Evolutionary conservation across 2,329 filamentous ascomycete genomes (phyloP).

Genomic region (Cladosporium sp.): DNA sequence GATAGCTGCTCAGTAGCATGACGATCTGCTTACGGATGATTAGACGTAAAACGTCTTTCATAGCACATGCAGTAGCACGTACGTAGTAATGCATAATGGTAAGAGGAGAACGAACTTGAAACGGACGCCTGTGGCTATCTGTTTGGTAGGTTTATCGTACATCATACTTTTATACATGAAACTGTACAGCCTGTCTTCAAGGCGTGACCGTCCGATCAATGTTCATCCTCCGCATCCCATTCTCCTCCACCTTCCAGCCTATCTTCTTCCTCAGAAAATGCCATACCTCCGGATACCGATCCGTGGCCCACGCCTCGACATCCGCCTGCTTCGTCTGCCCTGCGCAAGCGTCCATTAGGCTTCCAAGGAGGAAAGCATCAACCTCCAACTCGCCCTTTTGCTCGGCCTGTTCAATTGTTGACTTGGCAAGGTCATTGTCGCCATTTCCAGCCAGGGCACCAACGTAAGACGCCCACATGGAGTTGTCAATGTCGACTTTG

Average conservation of each 20-base stretch:
- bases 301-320: conserved; percentile 68
- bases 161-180: background rate
- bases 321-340: conserved; percentile 53
- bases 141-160: background rate
- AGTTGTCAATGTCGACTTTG: conserved; percentile 69
- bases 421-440: conserved; percentile 60
- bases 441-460: conserved; percentile 69
- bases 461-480: conserved; percentile 70
- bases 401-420: conserved; percentile 61
- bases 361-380: conserved; percentile 69
- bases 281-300: conserved; percentile 65
- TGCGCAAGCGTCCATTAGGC: conserved; percentile 68
- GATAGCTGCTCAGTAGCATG: too few species aligned
- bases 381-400: conserved; percentile 59
- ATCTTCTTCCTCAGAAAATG: conserved; percentile 51
- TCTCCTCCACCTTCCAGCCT: conserved; percentile 29
- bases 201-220: conserved; percentile 18
- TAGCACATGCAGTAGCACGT: too few species aligned
- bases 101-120: too few species aligned
- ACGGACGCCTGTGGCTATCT: too few species aligned
- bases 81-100: too few species aligned
- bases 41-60: too few species aligned
- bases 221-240: conserved; percentile 18
- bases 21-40: too few species aligned
- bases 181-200: background rate